Evolutionary conservation across 1,284 basidiomycete genomes (phyloP), one percentile per base, ranked within the genome.

Genomic region (Puccinia triticina): DNA sequence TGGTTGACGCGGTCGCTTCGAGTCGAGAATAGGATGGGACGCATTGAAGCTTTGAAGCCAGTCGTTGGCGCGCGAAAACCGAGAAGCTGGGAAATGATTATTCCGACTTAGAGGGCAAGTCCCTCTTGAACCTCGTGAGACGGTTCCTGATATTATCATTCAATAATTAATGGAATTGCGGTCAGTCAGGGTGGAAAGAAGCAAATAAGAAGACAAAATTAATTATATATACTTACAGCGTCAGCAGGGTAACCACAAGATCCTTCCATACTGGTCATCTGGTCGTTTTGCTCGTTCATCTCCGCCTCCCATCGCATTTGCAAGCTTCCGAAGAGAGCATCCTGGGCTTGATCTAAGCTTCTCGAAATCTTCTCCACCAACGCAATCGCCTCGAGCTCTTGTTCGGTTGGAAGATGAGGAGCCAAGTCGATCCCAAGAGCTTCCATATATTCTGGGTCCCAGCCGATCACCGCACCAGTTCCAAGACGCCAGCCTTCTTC

Each of bases 281-380:
- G 57, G n/a, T 64, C 61, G 1, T 78, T 64, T 2, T 78, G 64
- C 29, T 78, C 76, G 34, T 66, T 34, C n/a, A 37, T 53, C 32
- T 66, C 76, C 11, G 40, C 7, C 12, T 78, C 76, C 59, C 64
- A 66, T 18, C 23, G 14, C 2, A 53, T 40, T 2, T 67, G 21
- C 16, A 78, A 40, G 23, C 46, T 48, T 21, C 61, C 26, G 76
- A 69, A 78, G 21, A 69, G 48, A n/a, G 76, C 76, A 34, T 55
- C 66, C 37, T 77, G 76, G 32, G 76, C 76, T 67, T 50, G 32
- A 37, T 78, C 76, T 10, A 78, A 32, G 55, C 66, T 78, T 12
- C 46, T 43, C 18, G 59, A 67, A 18, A 78, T 78, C 29, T 78
- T 43, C 29, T 78, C 26, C 0, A 78, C 46, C 59, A 78, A 55